Evolutionary conservation across 208 protist genomes (phyloP).

Genomic region (Borovskyia barvae): DNA sequence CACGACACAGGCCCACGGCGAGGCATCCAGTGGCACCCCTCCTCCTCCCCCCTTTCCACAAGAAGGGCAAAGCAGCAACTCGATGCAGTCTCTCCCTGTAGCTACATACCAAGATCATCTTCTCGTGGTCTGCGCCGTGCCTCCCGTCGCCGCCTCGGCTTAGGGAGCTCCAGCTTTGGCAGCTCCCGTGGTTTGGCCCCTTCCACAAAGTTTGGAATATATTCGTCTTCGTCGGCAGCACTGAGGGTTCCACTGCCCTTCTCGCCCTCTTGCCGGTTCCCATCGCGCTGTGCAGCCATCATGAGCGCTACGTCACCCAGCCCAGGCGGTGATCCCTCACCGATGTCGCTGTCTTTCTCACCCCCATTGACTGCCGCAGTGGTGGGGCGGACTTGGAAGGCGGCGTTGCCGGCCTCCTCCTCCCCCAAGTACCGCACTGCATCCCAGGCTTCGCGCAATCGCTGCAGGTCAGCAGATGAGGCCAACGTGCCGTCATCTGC

Average conservation of each 20-base stretch:
- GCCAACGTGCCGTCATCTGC: conserved; percentile 31
- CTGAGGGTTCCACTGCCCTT: not conserved
- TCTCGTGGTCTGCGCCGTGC: conserved; percentile 54
- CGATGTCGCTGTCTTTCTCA: not conserved
- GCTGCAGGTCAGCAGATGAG: conserved; percentile 35
- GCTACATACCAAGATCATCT: conserved; percentile 46
- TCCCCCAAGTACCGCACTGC: conserved; percentile 48
- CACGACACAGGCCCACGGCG: too few relatives aligned
- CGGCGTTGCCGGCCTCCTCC: conserved; percentile 2
- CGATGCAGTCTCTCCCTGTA: too few relatives aligned
- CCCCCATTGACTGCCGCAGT: not conserved
- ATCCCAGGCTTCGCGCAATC: conserved; percentile 62
- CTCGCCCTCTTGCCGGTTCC: not conserved
- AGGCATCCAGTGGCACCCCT: too few relatives aligned
- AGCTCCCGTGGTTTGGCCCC: conserved; percentile 56
- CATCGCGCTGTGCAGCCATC: not conserved
- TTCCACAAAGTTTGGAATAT: conserved; percentile 51
- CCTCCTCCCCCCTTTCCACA: too few relatives aligned
- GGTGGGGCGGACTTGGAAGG: conserved; percentile 2
- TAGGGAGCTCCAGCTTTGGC: conserved; percentile 35
- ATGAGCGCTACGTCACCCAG: not conserved
- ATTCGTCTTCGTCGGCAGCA: conserved; percentile 68
- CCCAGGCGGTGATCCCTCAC: not conserved
- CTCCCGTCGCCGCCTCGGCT: conserved; percentile 43
- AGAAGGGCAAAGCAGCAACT: too few relatives aligned